Conservation (phyloP, 2,329 filamentous ascomycete species). For the Cyanodermella asteris region DNA sequence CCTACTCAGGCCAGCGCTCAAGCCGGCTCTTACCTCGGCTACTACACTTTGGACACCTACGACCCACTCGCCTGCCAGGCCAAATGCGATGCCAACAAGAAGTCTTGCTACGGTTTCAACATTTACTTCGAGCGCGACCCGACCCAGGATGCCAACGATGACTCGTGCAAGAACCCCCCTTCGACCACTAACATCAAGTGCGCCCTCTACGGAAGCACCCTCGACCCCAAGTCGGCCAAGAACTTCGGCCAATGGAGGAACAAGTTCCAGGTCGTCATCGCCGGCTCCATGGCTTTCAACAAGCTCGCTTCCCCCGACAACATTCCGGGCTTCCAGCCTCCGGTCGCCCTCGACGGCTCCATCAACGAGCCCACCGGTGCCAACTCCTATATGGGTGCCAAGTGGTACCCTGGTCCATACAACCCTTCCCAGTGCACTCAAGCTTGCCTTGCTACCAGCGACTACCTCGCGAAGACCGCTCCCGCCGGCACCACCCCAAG, state of each 20-base stretch:
- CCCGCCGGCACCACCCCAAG: conserved; percentile 11
- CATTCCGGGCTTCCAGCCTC: conserved; percentile 1
- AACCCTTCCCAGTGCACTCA: conserved; percentile 11
- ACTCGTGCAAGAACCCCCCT: conserved; percentile 14
- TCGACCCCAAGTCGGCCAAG: conserved; percentile 12
- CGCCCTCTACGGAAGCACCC: conserved; percentile 14
- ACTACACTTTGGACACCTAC: conserved; percentile 13
- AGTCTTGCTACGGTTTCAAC: conserved; percentile 16
- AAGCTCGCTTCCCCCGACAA: conserved; percentile 1
- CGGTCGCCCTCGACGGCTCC: conserved; percentile 2
- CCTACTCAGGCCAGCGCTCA: conserved; percentile 11
- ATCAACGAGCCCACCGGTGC: conserved; percentile 4
- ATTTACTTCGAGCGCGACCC: conserved; percentile 18
- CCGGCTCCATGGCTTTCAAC: conserved; percentile 14
- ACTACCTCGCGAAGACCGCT: conserved; percentile 13
- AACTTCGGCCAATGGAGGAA: conserved; percentile 16
- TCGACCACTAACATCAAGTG: conserved; percentile 16
- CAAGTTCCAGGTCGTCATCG: conserved; percentile 19
- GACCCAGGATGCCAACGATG: conserved; percentile 11
- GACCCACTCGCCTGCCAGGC: conserved; percentile 12
- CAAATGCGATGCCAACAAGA: conserved; percentile 10
- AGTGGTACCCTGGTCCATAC: conserved; percentile 3
- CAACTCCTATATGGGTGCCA: conserved; percentile 3
- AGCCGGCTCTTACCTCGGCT: conserved; percentile 14
- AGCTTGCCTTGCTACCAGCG: conserved; percentile 15